Percentiles rank a stretch among this genome's conserved stretches.
These are phyloP conservation scores for Bothriochloa decipiens DNA, from an alignment of 176 grass and related monocot species.

Conservation along the genomic window DNA sequence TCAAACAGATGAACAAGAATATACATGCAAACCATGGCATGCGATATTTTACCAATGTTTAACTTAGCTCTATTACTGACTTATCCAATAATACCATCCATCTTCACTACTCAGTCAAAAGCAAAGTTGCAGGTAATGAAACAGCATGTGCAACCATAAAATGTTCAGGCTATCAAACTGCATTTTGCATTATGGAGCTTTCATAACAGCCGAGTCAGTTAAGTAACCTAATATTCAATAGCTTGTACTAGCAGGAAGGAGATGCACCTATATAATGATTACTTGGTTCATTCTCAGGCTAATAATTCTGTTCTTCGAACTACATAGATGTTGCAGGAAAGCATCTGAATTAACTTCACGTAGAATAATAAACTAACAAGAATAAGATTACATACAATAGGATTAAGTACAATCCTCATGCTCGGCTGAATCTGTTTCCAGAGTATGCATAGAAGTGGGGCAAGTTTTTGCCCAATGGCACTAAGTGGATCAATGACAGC, in stretches of 20 bases:
- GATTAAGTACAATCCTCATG: conserved; percentile 99
- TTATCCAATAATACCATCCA: conserved; percentile 7
- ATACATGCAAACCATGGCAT: neutral
- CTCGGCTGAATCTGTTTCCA: conserved; percentile 83
- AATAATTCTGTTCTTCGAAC: conserved; percentile 42
- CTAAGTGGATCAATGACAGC: conserved; percentile 98
- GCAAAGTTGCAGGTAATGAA: neutral
- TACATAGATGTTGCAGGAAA: conserved; percentile 30
- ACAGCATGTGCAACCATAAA: conserved; percentile 24
- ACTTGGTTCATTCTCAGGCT: conserved; percentile 6
- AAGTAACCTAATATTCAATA: conserved; percentile 17
- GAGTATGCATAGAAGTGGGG: conserved; percentile 82
- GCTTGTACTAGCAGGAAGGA: conserved; percentile 1
- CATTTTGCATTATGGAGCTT: conserved; percentile 32
- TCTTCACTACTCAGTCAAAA: conserved; percentile 21
- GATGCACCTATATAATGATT: neutral
- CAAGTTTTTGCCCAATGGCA: conserved; percentile 81
- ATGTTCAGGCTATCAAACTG: conserved; percentile 33
- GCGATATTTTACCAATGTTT: neutral
- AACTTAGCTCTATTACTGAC: neutral
- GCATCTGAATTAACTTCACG: conserved; percentile 15
- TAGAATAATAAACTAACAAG: conserved; percentile 28
- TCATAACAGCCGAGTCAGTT: conserved; percentile 4
- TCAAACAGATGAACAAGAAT: conserved; percentile 21
- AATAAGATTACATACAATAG: conserved; percentile 75